Evolutionary conservation across 148 eudicot genomes (phyloP).

Genomic region (Vaccinium myrtillus): DNA sequence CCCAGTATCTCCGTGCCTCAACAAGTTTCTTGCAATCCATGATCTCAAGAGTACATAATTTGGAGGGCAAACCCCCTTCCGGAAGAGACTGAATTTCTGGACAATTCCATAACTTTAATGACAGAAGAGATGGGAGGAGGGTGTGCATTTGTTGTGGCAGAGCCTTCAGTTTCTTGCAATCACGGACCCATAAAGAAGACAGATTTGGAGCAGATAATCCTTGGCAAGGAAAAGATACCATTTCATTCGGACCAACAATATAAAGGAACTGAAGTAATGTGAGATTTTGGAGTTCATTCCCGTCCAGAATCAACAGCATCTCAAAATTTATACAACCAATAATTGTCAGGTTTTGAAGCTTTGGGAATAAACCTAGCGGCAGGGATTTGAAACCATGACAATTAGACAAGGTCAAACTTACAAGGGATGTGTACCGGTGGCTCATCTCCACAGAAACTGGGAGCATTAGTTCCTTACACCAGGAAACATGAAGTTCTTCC

Average conservation of each 20-base stretch:
- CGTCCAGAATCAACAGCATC: not conserved
- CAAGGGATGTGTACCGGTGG: too few relatives aligned
- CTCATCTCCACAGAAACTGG: not conserved
- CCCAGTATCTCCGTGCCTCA: too few relatives aligned
- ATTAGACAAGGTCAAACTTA: too few relatives aligned
- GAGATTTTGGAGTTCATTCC: not conserved
- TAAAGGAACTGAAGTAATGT: not conserved
- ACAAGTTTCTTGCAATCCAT: too few relatives aligned
- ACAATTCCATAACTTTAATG: not conserved
- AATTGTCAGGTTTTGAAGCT: not conserved
- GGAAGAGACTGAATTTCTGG: conserved; percentile 1
- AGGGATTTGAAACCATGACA: not conserved
- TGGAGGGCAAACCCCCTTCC: too few relatives aligned
- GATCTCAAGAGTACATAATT: too few relatives aligned
- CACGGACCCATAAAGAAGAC: not conserved
- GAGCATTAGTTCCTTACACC: not conserved
- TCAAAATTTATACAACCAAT: not conserved
- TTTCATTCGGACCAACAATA: not conserved
- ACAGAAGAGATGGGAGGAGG: conserved; percentile 10
- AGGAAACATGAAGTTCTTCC: too few relatives aligned
- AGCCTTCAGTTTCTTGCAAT: not conserved
- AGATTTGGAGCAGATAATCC: conserved; percentile 1
- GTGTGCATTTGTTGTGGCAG: not conserved
- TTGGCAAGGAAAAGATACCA: not conserved
- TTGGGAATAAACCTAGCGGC: not conserved